A percentile compares a stretch with the other conserved stretches of the same genome.
phyloP scores from a whole-genome alignment of 148 eudicot species.

The Cornus suecica region DNA sequence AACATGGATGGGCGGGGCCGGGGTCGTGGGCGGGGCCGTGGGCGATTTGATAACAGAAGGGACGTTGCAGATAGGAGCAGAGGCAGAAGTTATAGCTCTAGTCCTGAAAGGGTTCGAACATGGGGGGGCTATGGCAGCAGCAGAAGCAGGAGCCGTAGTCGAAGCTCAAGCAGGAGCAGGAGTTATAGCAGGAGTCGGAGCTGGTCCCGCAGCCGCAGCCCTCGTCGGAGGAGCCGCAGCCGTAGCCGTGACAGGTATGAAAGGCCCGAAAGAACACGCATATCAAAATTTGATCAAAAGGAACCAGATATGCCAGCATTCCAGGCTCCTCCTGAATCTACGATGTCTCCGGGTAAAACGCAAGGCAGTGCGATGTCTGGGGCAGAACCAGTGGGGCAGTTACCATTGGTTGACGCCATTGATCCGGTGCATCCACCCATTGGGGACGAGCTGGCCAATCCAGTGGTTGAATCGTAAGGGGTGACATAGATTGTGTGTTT shows the following conservation, averaged over 20 bases:
- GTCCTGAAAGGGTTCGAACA: conserved; percentile 82
- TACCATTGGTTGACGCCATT: conserved; percentile 13
- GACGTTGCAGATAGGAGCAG: conserved; percentile 50
- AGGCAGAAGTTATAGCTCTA: conserved; percentile 70
- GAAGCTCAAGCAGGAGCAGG: conserved; percentile 49
- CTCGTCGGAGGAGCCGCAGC: conserved; percentile 36
- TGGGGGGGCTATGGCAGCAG: conserved; percentile 75
- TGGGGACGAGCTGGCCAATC: conserved; percentile 9
- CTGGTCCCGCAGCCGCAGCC: conserved; percentile 38
- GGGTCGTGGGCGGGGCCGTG: conserved; percentile 67
- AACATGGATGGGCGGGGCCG: conserved; percentile 55
- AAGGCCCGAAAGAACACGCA: conserved; percentile 49
- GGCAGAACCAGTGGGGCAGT: conserved; percentile 21
- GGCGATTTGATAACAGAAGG: conserved; percentile 66
- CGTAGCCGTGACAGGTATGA: conserved; percentile 37
- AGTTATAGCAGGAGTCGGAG: conserved; percentile 46
- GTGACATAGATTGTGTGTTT: background rate
- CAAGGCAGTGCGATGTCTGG: conserved; percentile 20
- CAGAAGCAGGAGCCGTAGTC: conserved; percentile 56
- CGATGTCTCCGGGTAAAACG: conserved; percentile 14
- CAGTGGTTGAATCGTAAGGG: conserved; percentile 18
- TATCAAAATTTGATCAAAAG: conserved; percentile 48
- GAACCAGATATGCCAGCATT: conserved; percentile 23
- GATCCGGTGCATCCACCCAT: conserved; percentile 6
- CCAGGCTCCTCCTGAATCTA: conserved; percentile 24